These are phyloP conservation scores for Abelmoschus esculentus DNA, from an alignment of 345 rosid genomes.

Conservation along the genomic window DNA sequence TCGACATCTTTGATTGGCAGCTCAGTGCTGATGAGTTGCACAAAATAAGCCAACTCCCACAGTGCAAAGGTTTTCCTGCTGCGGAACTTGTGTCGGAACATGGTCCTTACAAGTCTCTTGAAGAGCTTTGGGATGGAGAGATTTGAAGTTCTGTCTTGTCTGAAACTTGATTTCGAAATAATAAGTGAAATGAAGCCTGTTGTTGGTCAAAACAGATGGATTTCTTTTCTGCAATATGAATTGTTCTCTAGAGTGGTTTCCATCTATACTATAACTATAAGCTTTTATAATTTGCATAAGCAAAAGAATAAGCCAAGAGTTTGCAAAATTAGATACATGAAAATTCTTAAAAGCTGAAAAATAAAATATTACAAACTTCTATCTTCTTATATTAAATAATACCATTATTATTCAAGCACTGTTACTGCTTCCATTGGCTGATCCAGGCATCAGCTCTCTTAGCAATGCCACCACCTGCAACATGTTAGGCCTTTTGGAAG, in stretches of 20 bases:
- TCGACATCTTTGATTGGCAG: neutral
- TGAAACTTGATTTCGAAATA: neutral
- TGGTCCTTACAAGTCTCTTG: constrained; percentile 7
- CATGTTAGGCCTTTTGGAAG: constrained; percentile 84
- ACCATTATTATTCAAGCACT: constrained; percentile 27
- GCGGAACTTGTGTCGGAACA: neutral
- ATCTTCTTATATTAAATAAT: constrained; percentile 19
- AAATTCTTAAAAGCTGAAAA: constrained; percentile 13
- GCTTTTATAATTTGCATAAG: too few species aligned
- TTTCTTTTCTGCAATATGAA: too few species aligned
- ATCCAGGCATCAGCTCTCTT: constrained; percentile 65
- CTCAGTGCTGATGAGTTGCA: neutral
- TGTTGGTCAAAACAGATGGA: neutral
- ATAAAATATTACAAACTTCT: constrained; percentile 18
- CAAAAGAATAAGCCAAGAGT: constrained; percentile 3
- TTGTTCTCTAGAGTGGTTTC: too few species aligned
- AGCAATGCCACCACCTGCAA: constrained; percentile 81
- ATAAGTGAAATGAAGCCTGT: neutral
- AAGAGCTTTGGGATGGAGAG: constrained; percentile 14
- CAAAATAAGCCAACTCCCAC: constrained; percentile 1
- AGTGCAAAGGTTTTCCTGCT: neutral
- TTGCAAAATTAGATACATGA: constrained; percentile 27
- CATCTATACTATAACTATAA: too few species aligned
- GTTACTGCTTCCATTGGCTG: constrained; percentile 47
- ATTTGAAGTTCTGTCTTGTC: neutral